A percentile compares a stretch with the other conserved stretches of the same genome.
Conservation (phyloP, 1,139 yeast species). For the Geotrichum siamense region DNA sequence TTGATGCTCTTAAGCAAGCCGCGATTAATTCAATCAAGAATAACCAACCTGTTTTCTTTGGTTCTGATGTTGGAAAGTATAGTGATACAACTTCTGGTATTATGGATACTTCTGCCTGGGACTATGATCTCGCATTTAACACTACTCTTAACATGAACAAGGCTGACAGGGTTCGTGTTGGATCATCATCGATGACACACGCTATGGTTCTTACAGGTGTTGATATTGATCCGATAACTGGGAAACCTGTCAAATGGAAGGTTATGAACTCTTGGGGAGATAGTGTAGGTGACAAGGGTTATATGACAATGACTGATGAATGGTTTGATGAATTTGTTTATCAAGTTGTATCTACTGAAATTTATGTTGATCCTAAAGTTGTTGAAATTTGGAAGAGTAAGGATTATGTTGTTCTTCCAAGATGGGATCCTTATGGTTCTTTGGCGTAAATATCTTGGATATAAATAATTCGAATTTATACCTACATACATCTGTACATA, state of each 20-base stretch:
- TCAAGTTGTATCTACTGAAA: constrained; percentile 52
- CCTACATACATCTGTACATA: no score
- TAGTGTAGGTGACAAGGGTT: constrained; percentile 53
- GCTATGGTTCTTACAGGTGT: constrained; percentile 67
- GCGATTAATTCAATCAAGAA: constrained; percentile 54
- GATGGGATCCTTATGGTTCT: constrained; percentile 63
- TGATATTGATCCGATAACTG: constrained; percentile 38
- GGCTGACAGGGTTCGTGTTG: constrained; percentile 48
- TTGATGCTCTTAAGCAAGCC: constrained; percentile 44
- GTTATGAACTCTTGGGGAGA: constrained; percentile 68
- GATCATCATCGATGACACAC: constrained; percentile 59
- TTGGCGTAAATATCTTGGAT: constrained; percentile 39
- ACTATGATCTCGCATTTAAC: constrained; percentile 51
- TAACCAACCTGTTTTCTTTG: constrained; percentile 62
- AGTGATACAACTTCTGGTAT: constrained; percentile 44
- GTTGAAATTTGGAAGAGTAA: constrained; percentile 46
- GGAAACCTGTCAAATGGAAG: constrained; percentile 57
- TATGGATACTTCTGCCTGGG: constrained; percentile 50
- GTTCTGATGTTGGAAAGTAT: constrained; percentile 61
- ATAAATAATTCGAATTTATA: neutral
- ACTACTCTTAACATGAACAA: constrained; percentile 44
- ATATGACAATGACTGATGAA: constrained; percentile 54
- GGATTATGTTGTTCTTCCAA: constrained; percentile 49
- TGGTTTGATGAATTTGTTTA: constrained; percentile 64
- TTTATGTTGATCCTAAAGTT: constrained; percentile 42